Evolutionary conservation across 2,329 filamentous ascomycete genomes (phyloP).

Genomic region (Fusarium brachygibbosum): DNA sequence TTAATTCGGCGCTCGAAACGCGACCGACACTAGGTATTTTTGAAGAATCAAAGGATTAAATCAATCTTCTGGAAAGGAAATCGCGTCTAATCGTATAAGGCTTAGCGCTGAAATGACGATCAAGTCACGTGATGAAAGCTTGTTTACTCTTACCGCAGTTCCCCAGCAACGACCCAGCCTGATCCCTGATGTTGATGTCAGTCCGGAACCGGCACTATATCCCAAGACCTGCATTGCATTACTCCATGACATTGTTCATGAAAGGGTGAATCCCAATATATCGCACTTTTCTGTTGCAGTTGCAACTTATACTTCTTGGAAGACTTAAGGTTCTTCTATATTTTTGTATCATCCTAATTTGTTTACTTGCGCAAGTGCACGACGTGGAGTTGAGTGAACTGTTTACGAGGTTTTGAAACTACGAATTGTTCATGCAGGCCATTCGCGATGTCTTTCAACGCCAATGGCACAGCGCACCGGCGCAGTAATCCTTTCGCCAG

Average conservation of each 20-base stretch:
- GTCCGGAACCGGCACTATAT: conserved; percentile 30
- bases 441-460: conserved; percentile 54
- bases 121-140: conserved; percentile 44
- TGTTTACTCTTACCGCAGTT: conserved; percentile 48
- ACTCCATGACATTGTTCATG: conserved; percentile 47
- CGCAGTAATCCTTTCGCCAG: conserved; percentile 85
- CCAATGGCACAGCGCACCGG: conserved; percentile 69
- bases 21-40: conserved; percentile 16
- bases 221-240: conserved; percentile 41
- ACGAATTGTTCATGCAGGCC: conserved; percentile 48
- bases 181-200: conserved; percentile 42
- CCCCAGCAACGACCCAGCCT: conserved; percentile 48
- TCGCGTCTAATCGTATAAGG: conserved; percentile 28
- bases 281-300: conserved; percentile 45
- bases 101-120: conserved; percentile 19
- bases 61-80: conserved; percentile 16
- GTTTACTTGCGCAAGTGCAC: conserved; percentile 45
- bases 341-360: conserved; percentile 30
- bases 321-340: conserved; percentile 3
- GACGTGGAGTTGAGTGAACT: conserved; percentile 18
- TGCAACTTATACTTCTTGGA: conserved; percentile 29
- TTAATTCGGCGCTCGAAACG: conserved; percentile 17
- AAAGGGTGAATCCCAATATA: conserved; percentile 42
- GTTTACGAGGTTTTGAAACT: conserved; percentile 37
- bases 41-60: conserved; percentile 16